Base-by-base conservation (phyloP, 2,329 filamentous ascomycete genomes). In the Parafenestella ontariensis region DNA sequence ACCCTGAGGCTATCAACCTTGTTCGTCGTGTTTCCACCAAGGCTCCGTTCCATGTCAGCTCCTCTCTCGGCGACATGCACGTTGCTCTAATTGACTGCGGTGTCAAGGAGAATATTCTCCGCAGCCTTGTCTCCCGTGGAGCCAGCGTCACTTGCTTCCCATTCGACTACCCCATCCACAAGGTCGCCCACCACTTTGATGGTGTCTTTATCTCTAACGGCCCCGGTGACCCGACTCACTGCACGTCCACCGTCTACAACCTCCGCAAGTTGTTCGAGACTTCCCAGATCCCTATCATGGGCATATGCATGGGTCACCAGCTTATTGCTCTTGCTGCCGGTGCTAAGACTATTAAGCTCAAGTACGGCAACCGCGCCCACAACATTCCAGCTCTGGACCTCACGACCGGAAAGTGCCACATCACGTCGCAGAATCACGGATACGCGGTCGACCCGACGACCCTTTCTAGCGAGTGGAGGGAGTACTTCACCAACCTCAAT, bases 171-270 rank as follows among this genome's bases (percentile, higher is more conserved):
- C 94, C 93, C 48, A 95, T 99, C 76, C 93, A 98, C 85, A 97
- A 98, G 85, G 91, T 97, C 33, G 91, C 95, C 52, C 90, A 96
- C 79, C 92, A 98, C 84, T 98, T 96, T 70, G 95, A 99, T 69
- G 95, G 95, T 73, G 89, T 99, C 73, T 99, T 99, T 85, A 97
- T 98, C 81, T 96, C 92, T 79, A 99, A 99, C 81, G 95, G 95
- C 56, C 95, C 95, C 24, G 95, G 95, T 80, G 95, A 99, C 80
- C 95, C 95, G 68, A 98, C 93, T 37, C 95, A 99, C 81, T 97
- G 93, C 83, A 90, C 92, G 74, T 87, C 92, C 71, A 97, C 95
- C 36, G 92, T 96, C 62, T 94, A 96, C 85, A 93, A 96, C 82
- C 86, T 99, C 51, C 85, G 85, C 69, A 90, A 92, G 71, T 81